These are phyloP conservation scores for Penicillium simplicissimum DNA, from an alignment of 495 filamentous ascomycete genomes.

Conservation along the genomic window DNA sequence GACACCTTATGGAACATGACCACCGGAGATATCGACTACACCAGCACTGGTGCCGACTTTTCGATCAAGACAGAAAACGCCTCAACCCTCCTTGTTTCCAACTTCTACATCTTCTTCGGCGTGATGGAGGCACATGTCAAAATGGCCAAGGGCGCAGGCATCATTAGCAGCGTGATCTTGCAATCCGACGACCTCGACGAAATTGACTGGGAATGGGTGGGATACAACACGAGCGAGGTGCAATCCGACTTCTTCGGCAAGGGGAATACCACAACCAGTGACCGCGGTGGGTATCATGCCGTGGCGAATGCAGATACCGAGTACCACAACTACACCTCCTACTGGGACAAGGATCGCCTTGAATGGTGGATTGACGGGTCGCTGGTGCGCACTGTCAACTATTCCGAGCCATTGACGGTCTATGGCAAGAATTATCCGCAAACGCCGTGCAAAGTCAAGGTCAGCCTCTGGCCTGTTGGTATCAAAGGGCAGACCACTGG, in stretches of 20 bases:
- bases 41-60: conserved; percentile 60
- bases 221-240: conserved; percentile 53
- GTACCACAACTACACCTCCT: conserved; percentile 76
- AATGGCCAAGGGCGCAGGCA: conserved; percentile 64
- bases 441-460: conserved; percentile 54
- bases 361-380: conserved; percentile 75
- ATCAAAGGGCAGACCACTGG: conserved; percentile 51
- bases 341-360: conserved; percentile 74
- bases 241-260: conserved; percentile 90
- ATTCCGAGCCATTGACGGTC: conserved; percentile 24
- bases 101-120: conserved; percentile 78
- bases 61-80: conserved; percentile 62
- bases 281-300: conserved; percentile 51
- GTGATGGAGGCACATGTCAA: conserved; percentile 65
- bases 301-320: conserved; percentile 56
- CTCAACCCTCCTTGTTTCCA: conserved; percentile 48
- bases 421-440: conserved; percentile 72
- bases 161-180: conserved; percentile 77
- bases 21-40: conserved; percentile 64
- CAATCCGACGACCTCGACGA: conserved; percentile 84
- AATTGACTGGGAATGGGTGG: conserved; percentile 72
- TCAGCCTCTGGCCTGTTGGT: conserved; percentile 30
- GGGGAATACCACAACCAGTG: conserved; percentile 69
- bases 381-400: conserved; percentile 63
- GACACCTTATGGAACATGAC: conserved; percentile 57